A percentile compares a stretch with the other conserved stretches of the same genome.
These are phyloP conservation scores for Hibiscus tridactylites DNA, from an alignment of 345 rosid genomes.

Conservation along the genomic window DNA sequence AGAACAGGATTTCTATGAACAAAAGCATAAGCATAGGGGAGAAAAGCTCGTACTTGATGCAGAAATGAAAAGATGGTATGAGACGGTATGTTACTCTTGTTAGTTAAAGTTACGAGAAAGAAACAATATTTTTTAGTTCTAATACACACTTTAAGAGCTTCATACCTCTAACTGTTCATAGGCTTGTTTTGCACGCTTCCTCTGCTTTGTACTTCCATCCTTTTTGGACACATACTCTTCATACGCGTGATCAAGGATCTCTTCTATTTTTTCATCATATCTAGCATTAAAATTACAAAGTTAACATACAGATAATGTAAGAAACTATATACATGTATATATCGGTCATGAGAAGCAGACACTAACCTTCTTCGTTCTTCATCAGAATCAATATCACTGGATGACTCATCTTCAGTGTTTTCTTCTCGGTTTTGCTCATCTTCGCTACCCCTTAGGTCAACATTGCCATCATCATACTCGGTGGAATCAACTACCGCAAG, in stretches of 20 bases:
- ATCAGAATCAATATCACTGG: constrained; percentile 71
- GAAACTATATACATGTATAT: not conserved
- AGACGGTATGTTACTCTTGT: not conserved
- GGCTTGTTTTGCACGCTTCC: constrained; percentile 72
- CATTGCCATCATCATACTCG: constrained; percentile 44
- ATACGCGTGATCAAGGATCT: constrained; percentile 65
- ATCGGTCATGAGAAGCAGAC: not conserved
- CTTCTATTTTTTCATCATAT: constrained; percentile 72
- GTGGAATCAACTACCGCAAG: constrained; percentile 63
- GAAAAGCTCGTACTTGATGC: no score
- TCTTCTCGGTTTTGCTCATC: constrained; percentile 31
- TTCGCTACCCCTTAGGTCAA: constrained; percentile 35
- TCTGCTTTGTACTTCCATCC: constrained; percentile 70
- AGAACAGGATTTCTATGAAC: not conserved
- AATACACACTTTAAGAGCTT: not conserved
- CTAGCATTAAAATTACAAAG: constrained; percentile 29
- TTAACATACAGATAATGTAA: constrained; percentile 2
- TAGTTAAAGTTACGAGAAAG: not conserved
- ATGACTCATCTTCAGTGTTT: constrained; percentile 31
- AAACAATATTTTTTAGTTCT: not conserved
- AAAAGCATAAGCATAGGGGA: not conserved
- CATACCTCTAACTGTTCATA: constrained; percentile 65
- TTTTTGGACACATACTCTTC: constrained; percentile 53
- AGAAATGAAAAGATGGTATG: not conserved
- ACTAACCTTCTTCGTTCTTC: not conserved